Evolutionary conservation across 331 rosid genomes (phyloP), one percentile per base, ranked within the genome.

Genomic region (Pyracantha coccinea): DNA sequence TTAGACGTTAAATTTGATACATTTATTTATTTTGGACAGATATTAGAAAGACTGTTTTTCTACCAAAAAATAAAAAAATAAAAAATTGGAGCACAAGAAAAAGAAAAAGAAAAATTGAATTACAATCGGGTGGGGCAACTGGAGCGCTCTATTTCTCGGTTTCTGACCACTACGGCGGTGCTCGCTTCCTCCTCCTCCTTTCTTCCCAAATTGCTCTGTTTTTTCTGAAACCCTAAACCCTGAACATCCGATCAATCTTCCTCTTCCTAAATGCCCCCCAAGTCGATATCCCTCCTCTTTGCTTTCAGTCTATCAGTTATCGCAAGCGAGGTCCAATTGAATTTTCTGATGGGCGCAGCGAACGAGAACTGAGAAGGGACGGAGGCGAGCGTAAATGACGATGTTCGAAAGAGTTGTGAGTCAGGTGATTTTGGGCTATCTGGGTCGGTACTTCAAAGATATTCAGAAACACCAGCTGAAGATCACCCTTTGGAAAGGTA

Each of bases 391-490:
- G 15, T 38, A 38, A 47, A 11, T 21, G 61, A 63, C 73, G 80
- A 94, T 94, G 99, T 82, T 94, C 70, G 99, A 94, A 78, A 88
- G 95, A 9, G 81, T 92, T 65, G 95, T 92, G 67, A 84, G 87
- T 29, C 96, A 87, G 85, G 77, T 94, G 73, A 93, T 92, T 73
- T 79, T 86, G 66, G 97, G 99, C 28, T 94, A 88, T 80, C 76
- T 94, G 19, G 91, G 97, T 13, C 89, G 86, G 66, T 94, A 87
- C 72, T 80, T 94, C 77, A 92, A 87, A 79, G 97, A 94, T 82
- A 87, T 94, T 28, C 97, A 88, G 88, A 90, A 83, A 77, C 90
- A 92, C 71, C 92, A 94, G 86, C 93, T 94, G 62, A 94, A 94
- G 83, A 86, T 94, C 82, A 85, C 91, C 25, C 84, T 94, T 52